Evolutionary conservation across 306 rosid species (phyloP).

Genomic region (Lathyrus oleraceus): DNA sequence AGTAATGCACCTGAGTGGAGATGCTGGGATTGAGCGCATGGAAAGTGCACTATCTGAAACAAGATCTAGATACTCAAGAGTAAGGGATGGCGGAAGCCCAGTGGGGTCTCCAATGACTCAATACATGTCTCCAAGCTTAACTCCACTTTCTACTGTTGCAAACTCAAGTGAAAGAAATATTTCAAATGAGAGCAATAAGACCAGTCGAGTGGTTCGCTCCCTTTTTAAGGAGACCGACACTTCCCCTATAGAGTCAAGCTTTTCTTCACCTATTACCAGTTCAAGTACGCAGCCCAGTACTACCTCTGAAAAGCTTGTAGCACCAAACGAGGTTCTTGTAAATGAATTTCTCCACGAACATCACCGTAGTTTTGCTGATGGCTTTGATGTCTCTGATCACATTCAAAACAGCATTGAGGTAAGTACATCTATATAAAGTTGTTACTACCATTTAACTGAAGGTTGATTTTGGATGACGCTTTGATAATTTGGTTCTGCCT

Average conservation of each 20-base stretch:
- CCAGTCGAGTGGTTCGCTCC: conserved; percentile 70
- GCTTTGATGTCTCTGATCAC: conserved; percentile 44
- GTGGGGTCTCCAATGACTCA: conserved; percentile 34
- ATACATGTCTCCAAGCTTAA: conserved; percentile 44
- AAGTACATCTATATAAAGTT: conserved; percentile 30
- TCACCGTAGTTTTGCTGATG: conserved; percentile 47
- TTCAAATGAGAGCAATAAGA: conserved; percentile 37
- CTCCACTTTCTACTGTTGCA: conserved; percentile 39
- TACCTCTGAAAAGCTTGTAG: conserved; percentile 45
- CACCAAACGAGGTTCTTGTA: conserved; percentile 76
- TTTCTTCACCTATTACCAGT: conserved; percentile 43
- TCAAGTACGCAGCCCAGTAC: conserved; percentile 43
- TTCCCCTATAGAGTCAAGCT: conserved; percentile 33
- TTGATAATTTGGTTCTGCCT: conserved; percentile 7
- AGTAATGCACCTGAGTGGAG: conserved; percentile 81
- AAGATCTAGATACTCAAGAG: conserved; percentile 65
- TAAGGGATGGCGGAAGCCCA: conserved; percentile 59
- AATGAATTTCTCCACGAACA: conserved; percentile 82
- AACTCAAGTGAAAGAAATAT: conserved; percentile 45
- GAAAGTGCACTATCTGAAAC: conserved; percentile 78
- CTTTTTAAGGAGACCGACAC: conserved; percentile 63
- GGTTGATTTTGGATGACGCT: conserved; percentile 9
- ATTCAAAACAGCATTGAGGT: conserved; percentile 67
- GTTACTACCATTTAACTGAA: not conserved
- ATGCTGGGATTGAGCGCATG: conserved; percentile 90